A percentile compares a stretch with the other conserved stretches of the same genome.
These are phyloP conservation scores for Kalanchoe fedtschenkoi DNA, from an alignment of 164 flowering plant genomes.

Conservation along the genomic window DNA sequence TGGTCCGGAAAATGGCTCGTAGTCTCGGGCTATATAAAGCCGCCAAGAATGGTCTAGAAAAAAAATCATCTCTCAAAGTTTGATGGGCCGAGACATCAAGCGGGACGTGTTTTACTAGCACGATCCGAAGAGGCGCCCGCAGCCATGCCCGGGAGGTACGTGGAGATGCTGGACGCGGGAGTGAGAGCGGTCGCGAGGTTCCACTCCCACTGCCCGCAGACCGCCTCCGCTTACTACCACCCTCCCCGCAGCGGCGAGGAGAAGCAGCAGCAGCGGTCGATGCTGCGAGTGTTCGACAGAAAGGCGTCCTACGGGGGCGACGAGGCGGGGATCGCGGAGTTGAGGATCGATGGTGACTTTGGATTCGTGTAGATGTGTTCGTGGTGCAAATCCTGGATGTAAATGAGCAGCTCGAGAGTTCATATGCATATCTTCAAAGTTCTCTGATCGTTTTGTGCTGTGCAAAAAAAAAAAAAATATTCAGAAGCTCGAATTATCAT, in stretches of 20 bases:
- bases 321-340: background rate
- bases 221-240: background rate
- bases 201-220: background rate
- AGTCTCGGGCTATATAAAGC: too few species aligned
- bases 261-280: background rate
- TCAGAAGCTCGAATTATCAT: too few species aligned
- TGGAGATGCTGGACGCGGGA: background rate
- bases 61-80: too few species aligned
- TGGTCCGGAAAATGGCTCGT: too few species aligned
- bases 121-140: background rate
- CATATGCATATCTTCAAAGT: too few species aligned
- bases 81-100: too few species aligned
- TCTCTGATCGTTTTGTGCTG: background rate
- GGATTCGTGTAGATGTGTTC: too few species aligned
- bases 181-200: constrained; percentile 1
- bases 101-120: too few species aligned
- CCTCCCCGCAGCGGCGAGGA: background rate
- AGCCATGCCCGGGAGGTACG: background rate
- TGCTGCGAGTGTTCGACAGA: background rate
- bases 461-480: background rate
- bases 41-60: too few species aligned
- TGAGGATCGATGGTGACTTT: background rate
- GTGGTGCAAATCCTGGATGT: background rate
- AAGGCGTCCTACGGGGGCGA: too few species aligned
- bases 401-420: background rate